Evolutionary conservation across 1,139 yeast species (phyloP), one percentile per base, ranked within the genome.

Genomic region (Taphrina pruni): DNA sequence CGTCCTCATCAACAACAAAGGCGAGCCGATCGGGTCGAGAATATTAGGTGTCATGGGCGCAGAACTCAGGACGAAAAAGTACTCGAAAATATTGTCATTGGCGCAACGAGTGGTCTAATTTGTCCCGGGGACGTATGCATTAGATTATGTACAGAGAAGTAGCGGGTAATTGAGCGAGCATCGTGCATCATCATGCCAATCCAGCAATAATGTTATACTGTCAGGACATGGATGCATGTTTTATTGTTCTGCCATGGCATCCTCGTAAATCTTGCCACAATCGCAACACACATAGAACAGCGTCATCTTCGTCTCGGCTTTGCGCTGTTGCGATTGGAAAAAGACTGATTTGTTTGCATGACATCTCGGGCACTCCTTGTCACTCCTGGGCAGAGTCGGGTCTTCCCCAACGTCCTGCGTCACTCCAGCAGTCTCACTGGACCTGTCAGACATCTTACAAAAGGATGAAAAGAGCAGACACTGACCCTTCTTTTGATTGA

Each of bases 331-430:
- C 51, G 95, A 88, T 79, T 94, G 99, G 84, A 95, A 94, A 78
- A 94, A 94, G 69, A 95, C 99, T 78, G 97, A 90, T 75, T 93
- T 97, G 73, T 87, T 87, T 72, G 89, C 88, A 74, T 86, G 88
- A 78, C 99, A 94, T 70, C 85, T 83, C 1, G 97, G 97, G 79
- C 99, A 94, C 75, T 90, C 95, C 77, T 90, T 90, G 78, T 75
- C 97, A 20, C 39, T 41, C 17, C 77, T 43, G 61, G 75, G 76
- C 72, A 93, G 86, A 3, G 99, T 94, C 14, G 99, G 99, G 79
- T 94, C 99, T 52, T 88, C 84, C 0, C 97, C 98, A 74, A 95
- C 90, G 78, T 95, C 99, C 77, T 91, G 96, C 56, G 95, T 97
- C 70, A 92, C 97, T 75, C 99, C 99, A 1, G 99, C 99, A 1